A percentile compares a stretch with the other conserved stretches of the same genome.
phyloP scores from a whole-genome alignment of 805 yeast genomes.

The Cyberlindnera maritima region DNA sequence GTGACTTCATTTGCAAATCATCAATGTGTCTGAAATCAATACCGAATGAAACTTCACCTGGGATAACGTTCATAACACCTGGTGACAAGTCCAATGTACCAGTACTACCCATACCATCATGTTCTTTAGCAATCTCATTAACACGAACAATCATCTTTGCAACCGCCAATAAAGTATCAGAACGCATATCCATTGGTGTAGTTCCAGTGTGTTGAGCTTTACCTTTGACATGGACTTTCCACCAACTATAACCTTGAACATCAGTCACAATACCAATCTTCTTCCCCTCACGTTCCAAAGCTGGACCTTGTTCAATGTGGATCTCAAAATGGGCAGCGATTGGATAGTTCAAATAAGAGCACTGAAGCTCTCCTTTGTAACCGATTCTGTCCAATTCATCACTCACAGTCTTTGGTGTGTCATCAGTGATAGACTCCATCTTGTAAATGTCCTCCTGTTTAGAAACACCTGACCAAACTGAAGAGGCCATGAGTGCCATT shows the following conservation, averaged over 20 bases:
- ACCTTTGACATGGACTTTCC: slow-evolving; percentile 53
- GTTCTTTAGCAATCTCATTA: slow-evolving; percentile 49
- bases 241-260: slow-evolving; percentile 67
- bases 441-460: slow-evolving; percentile 47
- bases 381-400: slow-evolving; percentile 61
- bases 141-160: slow-evolving; percentile 55
- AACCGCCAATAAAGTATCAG: slow-evolving; percentile 60
- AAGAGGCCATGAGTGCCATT: slow-evolving; percentile 61
- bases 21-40: slow-evolving; percentile 57
- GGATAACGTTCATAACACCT: slow-evolving; percentile 64
- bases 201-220: slow-evolving; percentile 74
- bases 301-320: slow-evolving; percentile 78
- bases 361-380: slow-evolving; percentile 51
- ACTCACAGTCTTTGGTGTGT: slow-evolving; percentile 44
- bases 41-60: slow-evolving; percentile 56
- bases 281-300: slow-evolving; percentile 52
- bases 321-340: slow-evolving; percentile 69
- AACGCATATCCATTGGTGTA: slow-evolving; percentile 59
- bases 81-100: slow-evolving; percentile 59
- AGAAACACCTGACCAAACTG: slow-evolving; percentile 61
- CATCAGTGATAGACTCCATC: slow-evolving; percentile 53
- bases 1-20: slow-evolving; percentile 40
- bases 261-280: slow-evolving; percentile 65
- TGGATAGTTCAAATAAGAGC: slow-evolving; percentile 49
- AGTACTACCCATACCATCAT: slow-evolving; percentile 54